A percentile compares a stretch with the other conserved stretches of the same genome.
These are phyloP conservation scores for Punica granatum DNA, from an alignment of 345 rosid species.

Conservation along the genomic window DNA sequence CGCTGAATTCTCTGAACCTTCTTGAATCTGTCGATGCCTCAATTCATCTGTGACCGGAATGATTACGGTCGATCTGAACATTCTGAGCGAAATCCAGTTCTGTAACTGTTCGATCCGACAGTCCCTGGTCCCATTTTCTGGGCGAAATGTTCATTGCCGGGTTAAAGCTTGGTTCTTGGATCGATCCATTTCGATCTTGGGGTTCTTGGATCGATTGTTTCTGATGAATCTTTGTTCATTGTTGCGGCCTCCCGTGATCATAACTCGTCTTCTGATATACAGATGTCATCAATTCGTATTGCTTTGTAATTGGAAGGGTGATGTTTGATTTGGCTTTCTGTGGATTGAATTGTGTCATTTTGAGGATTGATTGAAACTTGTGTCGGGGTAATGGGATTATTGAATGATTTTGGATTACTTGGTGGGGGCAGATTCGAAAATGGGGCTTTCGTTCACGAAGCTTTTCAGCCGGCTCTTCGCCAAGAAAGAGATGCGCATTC, in stretches of 20 bases:
- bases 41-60: not conserved
- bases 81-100: not conserved
- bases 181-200: no score
- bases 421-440: constrained; percentile 21
- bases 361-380: not conserved
- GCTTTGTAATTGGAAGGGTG: not conserved
- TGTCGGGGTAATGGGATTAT: no score
- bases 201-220: no score
- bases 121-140: no score
- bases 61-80: not conserved
- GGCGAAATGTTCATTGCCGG: no score
- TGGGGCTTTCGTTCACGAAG: constrained; percentile 65
- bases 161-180: no score
- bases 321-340: not conserved
- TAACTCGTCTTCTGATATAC: not conserved
- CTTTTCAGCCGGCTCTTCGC: constrained; percentile 66
- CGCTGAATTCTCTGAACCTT: not conserved
- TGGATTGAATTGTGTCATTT: not conserved
- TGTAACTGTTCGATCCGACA: not conserved
- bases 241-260: not conserved
- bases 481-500: constrained; percentile 72
- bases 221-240: no score
- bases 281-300: not conserved
- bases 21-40: not conserved
- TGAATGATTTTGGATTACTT: not conserved